Conservation (phyloP, 192 early-diverging fungal species). For the Diversispora epigaea region DNA sequence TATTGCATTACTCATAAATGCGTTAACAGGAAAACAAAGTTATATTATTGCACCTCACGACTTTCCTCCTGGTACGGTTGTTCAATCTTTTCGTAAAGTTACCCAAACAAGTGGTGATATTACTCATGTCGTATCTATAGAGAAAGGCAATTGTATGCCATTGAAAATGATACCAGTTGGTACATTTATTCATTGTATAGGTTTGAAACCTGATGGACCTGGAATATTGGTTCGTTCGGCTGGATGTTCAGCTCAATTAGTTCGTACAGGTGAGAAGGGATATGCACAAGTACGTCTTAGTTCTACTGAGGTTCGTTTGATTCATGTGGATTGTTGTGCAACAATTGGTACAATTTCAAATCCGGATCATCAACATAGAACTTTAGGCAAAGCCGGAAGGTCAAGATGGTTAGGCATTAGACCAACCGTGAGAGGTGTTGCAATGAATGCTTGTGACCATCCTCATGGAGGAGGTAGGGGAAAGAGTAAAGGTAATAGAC, state of each 20-base stretch:
- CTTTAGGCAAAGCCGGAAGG: slow-evolving; percentile 88
- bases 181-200: slow-evolving; percentile 84
- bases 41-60: slow-evolving; percentile 86
- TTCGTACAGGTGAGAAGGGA: slow-evolving; percentile 73
- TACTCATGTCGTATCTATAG: slow-evolving; percentile 53
- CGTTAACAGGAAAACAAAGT: slow-evolving; percentile 70
- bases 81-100: slow-evolving; percentile 2
- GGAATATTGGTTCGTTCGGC: slow-evolving; percentile 82
- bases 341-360: slow-evolving; percentile 91
- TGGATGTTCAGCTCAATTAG: slow-evolving; percentile 81
- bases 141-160: slow-evolving; percentile 86
- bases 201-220: slow-evolving; percentile 71
- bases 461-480: slow-evolving; percentile 96
- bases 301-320: slow-evolving; percentile 84
- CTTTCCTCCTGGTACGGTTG: slow-evolving; percentile 38
- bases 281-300: slow-evolving; percentile 83
- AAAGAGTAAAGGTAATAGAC: slow-evolving; percentile 84
- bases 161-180: slow-evolving; percentile 92
- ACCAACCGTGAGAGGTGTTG: slow-evolving; percentile 90
- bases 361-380: slow-evolving; percentile 83
- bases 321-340: slow-evolving; percentile 81
- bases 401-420: slow-evolving; percentile 79
- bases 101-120: slow-evolving; percentile 18
- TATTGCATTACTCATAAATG: slow-evolving; percentile 80
- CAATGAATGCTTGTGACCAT: slow-evolving; percentile 93